Conservation (phyloP, 83 land plant genomes). For the Picea abies region DNA sequence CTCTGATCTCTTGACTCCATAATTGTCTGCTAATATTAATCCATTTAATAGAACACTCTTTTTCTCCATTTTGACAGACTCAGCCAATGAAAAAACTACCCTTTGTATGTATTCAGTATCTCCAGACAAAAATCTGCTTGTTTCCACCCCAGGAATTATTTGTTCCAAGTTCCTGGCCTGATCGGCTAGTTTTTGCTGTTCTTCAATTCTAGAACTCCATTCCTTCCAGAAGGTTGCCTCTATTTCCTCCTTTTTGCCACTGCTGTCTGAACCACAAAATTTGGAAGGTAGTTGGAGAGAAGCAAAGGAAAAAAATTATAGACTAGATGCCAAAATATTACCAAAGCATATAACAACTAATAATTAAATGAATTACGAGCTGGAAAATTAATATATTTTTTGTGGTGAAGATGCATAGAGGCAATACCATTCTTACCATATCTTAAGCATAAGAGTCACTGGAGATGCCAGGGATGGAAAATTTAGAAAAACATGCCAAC, state of each 20-base stretch:
- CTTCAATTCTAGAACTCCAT: conserved; percentile 67
- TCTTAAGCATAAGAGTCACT: no score
- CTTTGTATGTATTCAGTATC: conserved; percentile 44
- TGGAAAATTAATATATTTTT: no score
- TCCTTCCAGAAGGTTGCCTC: conserved; percentile 64
- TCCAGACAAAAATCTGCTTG: conserved; percentile 60
- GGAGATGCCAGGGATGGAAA: no score
- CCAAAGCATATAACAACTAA: no score
- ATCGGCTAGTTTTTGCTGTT: conserved; percentile 56
- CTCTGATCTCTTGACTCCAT: conserved; percentile 51
- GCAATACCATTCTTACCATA: no score
- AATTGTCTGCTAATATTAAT: conserved; percentile 40
- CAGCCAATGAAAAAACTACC: conserved; percentile 39
- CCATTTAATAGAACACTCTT: conserved; percentile 47
- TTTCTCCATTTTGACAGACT: conserved; percentile 61
- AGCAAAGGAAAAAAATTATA: background rate
- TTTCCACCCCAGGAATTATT: conserved; percentile 68
- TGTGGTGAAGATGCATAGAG: no score
- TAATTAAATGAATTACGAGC: no score
- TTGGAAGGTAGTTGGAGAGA: background rate
- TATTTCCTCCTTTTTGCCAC: conserved; percentile 35
- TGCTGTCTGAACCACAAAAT: conserved; percentile 32
- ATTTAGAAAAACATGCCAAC: no score
- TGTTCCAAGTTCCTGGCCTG: conserved; percentile 53
- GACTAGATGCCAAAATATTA: background rate